A percentile compares a stretch with the other conserved stretches of the same genome.
phyloP scores from a whole-genome alignment of 371 early-diverging fungal genomes.

The Fennellomyces sp. region DNA sequence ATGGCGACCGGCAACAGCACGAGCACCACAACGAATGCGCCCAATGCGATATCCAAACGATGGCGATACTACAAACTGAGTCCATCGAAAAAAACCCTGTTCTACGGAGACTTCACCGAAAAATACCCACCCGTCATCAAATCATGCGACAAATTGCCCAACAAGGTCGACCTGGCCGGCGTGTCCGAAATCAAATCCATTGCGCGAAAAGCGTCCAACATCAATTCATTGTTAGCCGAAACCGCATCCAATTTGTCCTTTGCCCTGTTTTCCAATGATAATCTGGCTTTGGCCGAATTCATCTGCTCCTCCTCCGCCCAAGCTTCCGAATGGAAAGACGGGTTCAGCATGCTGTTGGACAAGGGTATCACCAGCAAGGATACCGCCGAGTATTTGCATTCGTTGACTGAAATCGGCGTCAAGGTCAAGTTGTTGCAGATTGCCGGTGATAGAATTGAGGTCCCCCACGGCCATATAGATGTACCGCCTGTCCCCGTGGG shows the following conservation, averaged over 20 bases:
- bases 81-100: slow-evolving; percentile 60
- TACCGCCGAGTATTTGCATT: slow-evolving; percentile 64
- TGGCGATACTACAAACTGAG: slow-evolving; percentile 71
- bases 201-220: slow-evolving; percentile 14
- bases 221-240: background rate
- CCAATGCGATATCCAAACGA: slow-evolving; percentile 18
- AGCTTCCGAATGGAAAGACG: slow-evolving; percentile 82
- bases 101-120: slow-evolving; percentile 73
- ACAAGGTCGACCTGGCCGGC: slow-evolving; percentile 59
- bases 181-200: slow-evolving; percentile 61
- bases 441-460: slow-evolving; percentile 66
- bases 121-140: slow-evolving; percentile 33
- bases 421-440: slow-evolving; percentile 71
- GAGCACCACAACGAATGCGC: background rate
- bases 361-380: slow-evolving; percentile 66
- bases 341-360: slow-evolving; percentile 74
- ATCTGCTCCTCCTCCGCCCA: slow-evolving; percentile 52
- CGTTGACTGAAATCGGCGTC: slow-evolving; percentile 72
- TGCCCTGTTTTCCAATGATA: slow-evolving; percentile 52
- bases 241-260: slow-evolving; percentile 21
- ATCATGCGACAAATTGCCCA: slow-evolving; percentile 28
- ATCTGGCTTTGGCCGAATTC: slow-evolving; percentile 60
- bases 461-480: slow-evolving; percentile 52
- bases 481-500: slow-evolving; percentile 48
- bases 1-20: background rate